Base-by-base conservation (phyloP, 208 protist genomes). In the Trypanosoma boissoni region DNA sequence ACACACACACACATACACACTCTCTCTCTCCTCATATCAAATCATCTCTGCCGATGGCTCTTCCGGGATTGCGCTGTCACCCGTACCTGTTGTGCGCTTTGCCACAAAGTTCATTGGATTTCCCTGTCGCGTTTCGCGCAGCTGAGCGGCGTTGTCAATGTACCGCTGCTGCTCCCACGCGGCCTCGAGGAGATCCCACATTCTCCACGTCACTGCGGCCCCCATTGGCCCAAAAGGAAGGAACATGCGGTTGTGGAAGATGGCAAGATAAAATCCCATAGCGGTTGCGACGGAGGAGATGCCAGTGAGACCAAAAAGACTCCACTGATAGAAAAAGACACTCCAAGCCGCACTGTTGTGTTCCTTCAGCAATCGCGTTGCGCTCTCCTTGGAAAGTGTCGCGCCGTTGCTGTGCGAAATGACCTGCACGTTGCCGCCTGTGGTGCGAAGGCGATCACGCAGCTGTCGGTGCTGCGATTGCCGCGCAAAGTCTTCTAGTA, bases 81-180 rank as follows among this genome's bases (percentile, higher is more conserved):
- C 14, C 24, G 7, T 28, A 8, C 12, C 12, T 39, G 34, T 16
- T 39, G 23, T 44, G 9, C 77, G 83, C 51, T 76, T 78, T 48
- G 78, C 72, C 16, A 91, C 84, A 6, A 76, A 65, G 59, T 88
- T 76, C 82, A 88, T 83, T 27, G 86, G 86, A 62, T 92, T 88
- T 42, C 76, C 79, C 58, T 79, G 74, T 14, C 86, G 86, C 50
- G 79, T 67, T 44, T 78, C 75, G 7, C 86, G 72, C 54, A 92
- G 44, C 58, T 63, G 64, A 20, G 82, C 82, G 1, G 86, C 86
- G 44, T 88, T 86, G 49, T 92, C 79, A 55, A 83, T 76, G 67
- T 87, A 92, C 18, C 80, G 75, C 68, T 92, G 79, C 65, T 85
- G 72, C 57, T 78, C 81, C 81, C 86, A 89, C 10, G 83, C 72